Conservation (phyloP, 2,329 filamentous ascomycete genomes). For the Aureobasidium sp. region DNA sequence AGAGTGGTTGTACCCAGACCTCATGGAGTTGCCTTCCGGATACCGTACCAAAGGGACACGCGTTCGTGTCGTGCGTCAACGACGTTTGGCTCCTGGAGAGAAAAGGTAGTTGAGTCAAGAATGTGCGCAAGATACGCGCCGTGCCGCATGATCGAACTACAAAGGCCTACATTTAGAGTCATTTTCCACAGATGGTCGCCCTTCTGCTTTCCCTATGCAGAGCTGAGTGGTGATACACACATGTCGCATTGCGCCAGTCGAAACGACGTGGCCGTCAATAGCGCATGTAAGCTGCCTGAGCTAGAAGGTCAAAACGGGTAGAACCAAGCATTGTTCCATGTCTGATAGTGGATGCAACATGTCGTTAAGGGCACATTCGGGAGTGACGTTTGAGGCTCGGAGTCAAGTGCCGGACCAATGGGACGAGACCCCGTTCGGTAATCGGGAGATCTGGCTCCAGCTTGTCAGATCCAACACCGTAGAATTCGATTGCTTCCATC, state of each 20-base stretch:
- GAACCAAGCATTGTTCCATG: background rate
- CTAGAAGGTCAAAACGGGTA: background rate
- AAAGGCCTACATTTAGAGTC: background rate
- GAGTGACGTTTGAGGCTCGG: background rate
- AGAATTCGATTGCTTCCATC: background rate
- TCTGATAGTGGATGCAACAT: no score
- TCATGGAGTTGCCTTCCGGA: background rate
- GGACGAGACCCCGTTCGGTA: background rate
- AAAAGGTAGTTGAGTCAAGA: background rate
- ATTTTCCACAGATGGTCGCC: background rate
- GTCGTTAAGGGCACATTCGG: background rate
- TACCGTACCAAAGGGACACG: background rate
- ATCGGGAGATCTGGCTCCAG: slow-evolving; percentile 3
- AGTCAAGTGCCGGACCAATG: background rate
- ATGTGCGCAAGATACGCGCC: background rate
- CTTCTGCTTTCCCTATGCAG: background rate
- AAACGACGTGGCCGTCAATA: no score
- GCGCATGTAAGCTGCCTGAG: no score
- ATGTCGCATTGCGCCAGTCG: background rate
- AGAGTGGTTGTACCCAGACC: background rate
- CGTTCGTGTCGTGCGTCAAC: background rate
- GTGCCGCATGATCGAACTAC: background rate
- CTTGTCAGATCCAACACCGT: background rate
- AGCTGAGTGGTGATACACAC: background rate
- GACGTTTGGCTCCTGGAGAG: background rate